phyloP scores from a whole-genome alignment of 495 filamentous ascomycete species.

The Aspergillus hancockii region DNA sequence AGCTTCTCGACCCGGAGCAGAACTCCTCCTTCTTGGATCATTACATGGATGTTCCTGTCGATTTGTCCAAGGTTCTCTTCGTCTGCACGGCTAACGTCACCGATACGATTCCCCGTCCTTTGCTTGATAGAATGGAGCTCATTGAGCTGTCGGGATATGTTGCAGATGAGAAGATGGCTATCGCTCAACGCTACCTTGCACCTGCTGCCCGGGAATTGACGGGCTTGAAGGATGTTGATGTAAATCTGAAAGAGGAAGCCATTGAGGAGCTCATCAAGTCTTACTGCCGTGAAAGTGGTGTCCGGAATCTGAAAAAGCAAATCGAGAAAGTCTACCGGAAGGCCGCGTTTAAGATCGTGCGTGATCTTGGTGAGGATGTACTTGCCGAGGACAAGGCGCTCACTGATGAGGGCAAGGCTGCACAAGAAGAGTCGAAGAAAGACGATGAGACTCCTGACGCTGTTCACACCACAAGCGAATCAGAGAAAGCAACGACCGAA shows the following conservation, averaged over 20 bases:
- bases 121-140: slow-evolving; percentile 97
- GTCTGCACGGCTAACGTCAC: slow-evolving; percentile 99
- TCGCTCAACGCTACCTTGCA: slow-evolving; percentile 88
- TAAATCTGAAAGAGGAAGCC: slow-evolving; percentile 76
- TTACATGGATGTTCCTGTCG: slow-evolving; percentile 98
- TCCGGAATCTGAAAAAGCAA: slow-evolving; percentile 98
- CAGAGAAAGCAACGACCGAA: slow-evolving; percentile 71
- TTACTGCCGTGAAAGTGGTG: slow-evolving; percentile 95
- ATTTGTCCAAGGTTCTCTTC: slow-evolving; percentile 96
- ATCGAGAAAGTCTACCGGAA: slow-evolving; percentile 99
- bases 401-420: slow-evolving; percentile 85
- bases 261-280: slow-evolving; percentile 98
- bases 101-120: slow-evolving; percentile 92
- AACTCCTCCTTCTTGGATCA: slow-evolving; percentile 98
- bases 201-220: slow-evolving; percentile 89
- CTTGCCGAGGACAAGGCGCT: slow-evolving; percentile 80
- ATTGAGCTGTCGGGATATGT: slow-evolving; percentile 97
- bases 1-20: slow-evolving; percentile 95
- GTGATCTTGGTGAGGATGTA: slow-evolving; percentile 86
- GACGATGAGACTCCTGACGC: slow-evolving; percentile 55
- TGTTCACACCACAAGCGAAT: slow-evolving; percentile 56
- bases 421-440: slow-evolving; percentile 69
- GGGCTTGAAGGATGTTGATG: slow-evolving; percentile 87
- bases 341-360: slow-evolving; percentile 93
- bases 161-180: slow-evolving; percentile 98